Percentiles rank a stretch among this genome's conserved stretches.
Evolutionary conservation across 2,329 filamentous ascomycete species (phyloP).

Genomic region (Neodidymelliopsis sp.): DNA sequence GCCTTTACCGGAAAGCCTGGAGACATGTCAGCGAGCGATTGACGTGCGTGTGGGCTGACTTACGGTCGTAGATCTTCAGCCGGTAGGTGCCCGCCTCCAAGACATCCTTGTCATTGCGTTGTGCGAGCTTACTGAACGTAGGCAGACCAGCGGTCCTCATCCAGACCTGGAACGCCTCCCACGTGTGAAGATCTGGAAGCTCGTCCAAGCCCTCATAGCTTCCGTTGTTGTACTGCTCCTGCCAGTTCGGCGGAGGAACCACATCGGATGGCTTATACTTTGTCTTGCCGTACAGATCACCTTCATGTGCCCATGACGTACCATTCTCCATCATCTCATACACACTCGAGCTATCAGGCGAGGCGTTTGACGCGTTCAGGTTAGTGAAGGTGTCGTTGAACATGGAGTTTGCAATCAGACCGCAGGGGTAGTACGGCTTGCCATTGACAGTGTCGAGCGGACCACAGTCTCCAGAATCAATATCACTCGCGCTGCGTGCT

Average conservation of each 20-base stretch:
- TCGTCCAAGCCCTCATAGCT: conserved; percentile 67
- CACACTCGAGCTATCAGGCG: conserved; percentile 48
- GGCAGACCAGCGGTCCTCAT: conserved; percentile 97
- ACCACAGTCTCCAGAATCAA: conserved; percentile 75
- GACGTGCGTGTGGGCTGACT: conserved; percentile 49
- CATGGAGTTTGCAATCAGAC: conserved; percentile 92
- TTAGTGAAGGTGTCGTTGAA: conserved; percentile 91
- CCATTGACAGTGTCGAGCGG: conserved; percentile 64
- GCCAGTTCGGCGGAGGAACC: conserved; percentile 88
- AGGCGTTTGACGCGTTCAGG: conserved; percentile 67
- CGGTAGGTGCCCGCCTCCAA: conserved; percentile 78
- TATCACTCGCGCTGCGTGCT: conserved; percentile 64
- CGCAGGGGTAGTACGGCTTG: conserved; percentile 91
- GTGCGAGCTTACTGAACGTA: conserved; percentile 91
- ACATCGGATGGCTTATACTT: conserved; percentile 72
- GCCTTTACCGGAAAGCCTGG: conserved; percentile 79
- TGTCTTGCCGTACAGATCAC: conserved; percentile 76
- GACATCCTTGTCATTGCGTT: conserved; percentile 74
- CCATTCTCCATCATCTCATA: conserved; percentile 80
- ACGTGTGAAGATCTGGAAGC: conserved; percentile 75
- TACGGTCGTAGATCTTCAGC: conserved; percentile 80
- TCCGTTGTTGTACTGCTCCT: conserved; percentile 69
- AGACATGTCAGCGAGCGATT: conserved; percentile 29
- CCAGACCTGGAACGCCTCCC: conserved; percentile 95
- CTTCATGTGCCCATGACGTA: conserved; percentile 89